Base-by-base conservation (phyloP, 768 basidiomycete species). In the Rhizopogon sp. region DNA sequence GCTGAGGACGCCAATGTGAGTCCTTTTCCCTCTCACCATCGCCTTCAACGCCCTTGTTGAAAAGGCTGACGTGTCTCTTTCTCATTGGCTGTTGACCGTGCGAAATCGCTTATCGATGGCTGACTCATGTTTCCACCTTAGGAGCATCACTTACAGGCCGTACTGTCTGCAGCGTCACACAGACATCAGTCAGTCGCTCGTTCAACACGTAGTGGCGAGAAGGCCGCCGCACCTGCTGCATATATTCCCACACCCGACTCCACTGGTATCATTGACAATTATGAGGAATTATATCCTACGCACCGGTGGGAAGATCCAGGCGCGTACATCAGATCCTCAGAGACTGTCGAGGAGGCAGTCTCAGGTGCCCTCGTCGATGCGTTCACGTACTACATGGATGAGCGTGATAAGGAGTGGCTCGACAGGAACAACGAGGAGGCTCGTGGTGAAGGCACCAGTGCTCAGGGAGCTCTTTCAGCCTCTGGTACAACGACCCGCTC, bases 171-270 rank as follows among this genome's bases (percentile, higher is more conserved):
- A 44, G 77, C 80, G 17, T 75, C 80, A 14, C 76, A 77, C 46
- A 74, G 79, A 58, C 75, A 78, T 50, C 71, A 77, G 41, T 65
- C 70, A 31, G 64, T 62, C 22, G 60, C 69, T 7, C 72, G 73
- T 6, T 55, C 72, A 14, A 72, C 77, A 17, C 71, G 76, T 7
- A 69, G 72, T 7, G 54, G 66, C 2, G 71, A 71, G 31, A 70
- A 71, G 52, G 63, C 58, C 58, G 74, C 64, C 33, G 71, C 72
- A 17, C 78, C 79, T 52, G 76, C 80, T 52, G 87, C 85, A 0
- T 90, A 80, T 71, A 99, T 99, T 63, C 97, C 97, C 3, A 96
- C 90, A 3, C 95, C 97, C 0, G 93, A 94, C 66, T 90, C 90
- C 1, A 88, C 86, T 7, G 90, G 91, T 46, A 60, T 89, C 60